Percentiles rank a stretch among this genome's conserved stretches.
phyloP scores from a whole-genome alignment of 2,329 filamentous ascomycete genomes.

The Xylariaceae sp. region DNA sequence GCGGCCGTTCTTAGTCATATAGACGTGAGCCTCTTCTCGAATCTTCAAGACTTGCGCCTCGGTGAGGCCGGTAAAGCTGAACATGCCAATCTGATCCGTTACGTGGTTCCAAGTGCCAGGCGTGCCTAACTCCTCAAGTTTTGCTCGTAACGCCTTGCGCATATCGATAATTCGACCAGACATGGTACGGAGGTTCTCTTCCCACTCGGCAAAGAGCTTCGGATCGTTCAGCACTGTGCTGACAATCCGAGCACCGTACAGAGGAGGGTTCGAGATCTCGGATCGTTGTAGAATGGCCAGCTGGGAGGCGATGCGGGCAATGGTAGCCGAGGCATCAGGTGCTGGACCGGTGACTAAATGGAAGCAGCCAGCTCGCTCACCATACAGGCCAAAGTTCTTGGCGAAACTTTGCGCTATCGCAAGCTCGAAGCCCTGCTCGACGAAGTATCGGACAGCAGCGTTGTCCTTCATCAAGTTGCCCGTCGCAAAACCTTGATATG shows the following conservation, averaged over 20 bases:
- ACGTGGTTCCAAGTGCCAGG: conserved; percentile 97
- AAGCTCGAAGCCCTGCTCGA: conserved; percentile 89
- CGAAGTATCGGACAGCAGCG: conserved; percentile 92
- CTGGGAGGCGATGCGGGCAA: conserved; percentile 78
- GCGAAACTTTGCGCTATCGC: conserved; percentile 92
- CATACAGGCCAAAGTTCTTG: conserved; percentile 98
- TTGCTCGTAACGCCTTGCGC: conserved; percentile 77
- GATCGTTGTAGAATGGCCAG: conserved; percentile 93
- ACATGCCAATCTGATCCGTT: conserved; percentile 99
- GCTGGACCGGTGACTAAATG: conserved; percentile 84
- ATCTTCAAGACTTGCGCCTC: conserved; percentile 77
- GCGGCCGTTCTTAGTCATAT: conserved; percentile 97
- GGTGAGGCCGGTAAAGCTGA: conserved; percentile 85
- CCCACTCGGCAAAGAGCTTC: conserved; percentile 86
- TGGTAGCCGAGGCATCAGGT: conserved; percentile 67
- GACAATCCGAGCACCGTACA: conserved; percentile 91
- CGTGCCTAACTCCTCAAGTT: conserved; percentile 84
- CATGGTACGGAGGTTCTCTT: conserved; percentile 91
- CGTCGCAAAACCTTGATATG: conserved; percentile 97
- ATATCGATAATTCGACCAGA: conserved; percentile 93
- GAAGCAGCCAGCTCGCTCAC: conserved; percentile 94
- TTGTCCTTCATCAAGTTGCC: conserved; percentile 85
- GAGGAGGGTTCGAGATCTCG: conserved; percentile 96
- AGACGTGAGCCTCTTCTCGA: conserved; percentile 75
- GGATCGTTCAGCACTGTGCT: conserved; percentile 83